Percentiles rank a stretch among this genome's conserved stretches.
Evolutionary conservation across 192 early-diverging fungal genomes (phyloP).

Genomic region (Umbelopsis isabellina): DNA sequence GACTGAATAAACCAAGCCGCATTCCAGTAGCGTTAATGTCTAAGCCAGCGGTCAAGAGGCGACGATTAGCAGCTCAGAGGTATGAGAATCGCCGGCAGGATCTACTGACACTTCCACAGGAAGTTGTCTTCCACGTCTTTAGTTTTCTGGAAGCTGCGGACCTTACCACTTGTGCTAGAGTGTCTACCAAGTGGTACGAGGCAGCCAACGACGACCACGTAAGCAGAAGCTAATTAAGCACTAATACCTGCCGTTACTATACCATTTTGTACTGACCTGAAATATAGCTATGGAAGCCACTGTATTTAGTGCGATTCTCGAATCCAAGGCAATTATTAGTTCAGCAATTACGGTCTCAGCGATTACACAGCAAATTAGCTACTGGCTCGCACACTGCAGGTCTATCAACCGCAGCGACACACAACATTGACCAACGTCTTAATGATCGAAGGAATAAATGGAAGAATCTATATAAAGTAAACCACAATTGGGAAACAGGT

Average conservation of each 20-base stretch:
- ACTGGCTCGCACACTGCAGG: too few species aligned
- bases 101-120: constrained; percentile 44
- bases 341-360: neutral
- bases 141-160: constrained; percentile 43
- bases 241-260: neutral
- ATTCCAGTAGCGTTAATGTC: neutral
- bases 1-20: too few species aligned
- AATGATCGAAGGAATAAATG: constrained; percentile 26
- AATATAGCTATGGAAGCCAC: constrained; percentile 50
- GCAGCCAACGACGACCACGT: constrained; percentile 50
- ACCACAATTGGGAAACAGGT: constrained; percentile 57
- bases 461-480: constrained; percentile 48
- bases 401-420: neutral
- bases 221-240: neutral
- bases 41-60: constrained; percentile 6
- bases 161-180: constrained; percentile 38
- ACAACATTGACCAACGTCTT: neutral
- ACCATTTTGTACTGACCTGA: neutral
- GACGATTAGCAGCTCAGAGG: neutral
- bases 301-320: constrained; percentile 46
- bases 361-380: neutral
- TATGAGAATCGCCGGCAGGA: neutral
- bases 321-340: constrained; percentile 24
- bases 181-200: constrained; percentile 43
- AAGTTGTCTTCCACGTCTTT: constrained; percentile 49